Percentiles rank a stretch among this genome's conserved stretches.
Evolutionary conservation across 805 yeast genomes (phyloP).

Genomic region (Lipomyces yamadae): DNA sequence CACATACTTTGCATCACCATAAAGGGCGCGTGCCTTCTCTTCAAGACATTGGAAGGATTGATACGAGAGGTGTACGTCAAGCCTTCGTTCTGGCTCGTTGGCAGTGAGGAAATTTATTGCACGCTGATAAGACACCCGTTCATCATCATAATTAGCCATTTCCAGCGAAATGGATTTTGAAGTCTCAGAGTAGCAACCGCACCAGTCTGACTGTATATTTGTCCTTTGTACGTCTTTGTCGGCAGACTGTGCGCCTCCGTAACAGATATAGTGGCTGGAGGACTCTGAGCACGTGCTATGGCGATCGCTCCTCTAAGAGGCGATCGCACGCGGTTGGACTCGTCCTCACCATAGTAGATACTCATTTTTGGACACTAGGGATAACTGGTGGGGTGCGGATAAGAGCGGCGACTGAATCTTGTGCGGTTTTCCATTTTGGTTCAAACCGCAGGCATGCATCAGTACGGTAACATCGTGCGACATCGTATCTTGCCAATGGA

Average conservation of each 20-base stretch:
- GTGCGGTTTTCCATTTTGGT: no score
- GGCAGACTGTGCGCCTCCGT: background rate
- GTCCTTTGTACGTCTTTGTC: background rate
- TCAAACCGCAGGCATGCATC: no score
- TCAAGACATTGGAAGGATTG: background rate
- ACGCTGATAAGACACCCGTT: background rate
- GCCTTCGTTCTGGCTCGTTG: conserved; percentile 2
- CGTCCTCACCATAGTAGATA: background rate
- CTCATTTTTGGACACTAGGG: no score
- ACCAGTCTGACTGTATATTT: background rate
- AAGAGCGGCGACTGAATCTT: no score
- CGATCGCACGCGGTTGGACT: background rate
- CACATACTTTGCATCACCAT: background rate
- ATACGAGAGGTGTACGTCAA: background rate
- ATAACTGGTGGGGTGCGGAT: no score
- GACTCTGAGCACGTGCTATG: background rate
- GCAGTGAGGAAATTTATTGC: background rate
- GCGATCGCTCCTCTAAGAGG: background rate
- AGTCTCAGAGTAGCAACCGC: background rate
- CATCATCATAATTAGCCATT: background rate
- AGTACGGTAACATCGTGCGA: no score
- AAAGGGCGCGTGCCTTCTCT: background rate
- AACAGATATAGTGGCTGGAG: background rate
- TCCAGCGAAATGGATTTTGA: background rate
- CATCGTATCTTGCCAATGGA: no score